Base-by-base conservation (phyloP, 2,329 filamentous ascomycete species). In the Cladorrhinum sp. region DNA sequence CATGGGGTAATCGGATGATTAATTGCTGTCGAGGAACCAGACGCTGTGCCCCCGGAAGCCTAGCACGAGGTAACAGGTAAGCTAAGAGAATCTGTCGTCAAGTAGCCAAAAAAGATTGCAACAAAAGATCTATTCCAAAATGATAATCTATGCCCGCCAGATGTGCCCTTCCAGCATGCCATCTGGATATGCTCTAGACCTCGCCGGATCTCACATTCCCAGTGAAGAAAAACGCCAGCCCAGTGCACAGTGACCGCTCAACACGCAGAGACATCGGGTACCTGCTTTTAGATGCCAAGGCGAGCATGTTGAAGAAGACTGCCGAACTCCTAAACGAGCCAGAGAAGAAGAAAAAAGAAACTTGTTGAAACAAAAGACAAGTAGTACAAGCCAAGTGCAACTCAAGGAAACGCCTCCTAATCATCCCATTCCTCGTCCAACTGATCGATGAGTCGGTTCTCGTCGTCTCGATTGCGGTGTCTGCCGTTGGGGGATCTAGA, bases 401-500 rank as follows among this genome's bases (percentile, higher is more conserved):
- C 25, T 50, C 24, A 32, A 27, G 45, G 52, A 38, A 58, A 45
- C 13, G 20, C 8, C 23, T n/a, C 25, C 50, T 45, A 65, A 65
- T 96, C 93, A 68, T 97, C 93, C 93, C 93, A 98, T 73, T 97
- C 93, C 74, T 98, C 93, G 70, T 98, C 95, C 62, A 97, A 80
- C 75, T 97, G 92, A 74, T 98, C 93, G 73, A 99, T 98, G 68
- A 98, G 77, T 64, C 92, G 81, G 74, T 98, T 97, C 76, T 98
- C 95, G 58, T 92, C 93, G 61, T 97, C 93, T 59, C 81, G 74
- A 69, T 79, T 79, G 67, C 80, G 72, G 62, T 77, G 75, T 59
- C 78, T 75, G 41, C 80, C 78, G 65, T 73, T 81, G 10, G 81
- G 78, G 52, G 81, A 84, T 13, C 79, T 75, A 38, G 82, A 82